phyloP scores from a whole-genome alignment of 768 basidiomycete species.

The Naganishia antarctica region DNA sequence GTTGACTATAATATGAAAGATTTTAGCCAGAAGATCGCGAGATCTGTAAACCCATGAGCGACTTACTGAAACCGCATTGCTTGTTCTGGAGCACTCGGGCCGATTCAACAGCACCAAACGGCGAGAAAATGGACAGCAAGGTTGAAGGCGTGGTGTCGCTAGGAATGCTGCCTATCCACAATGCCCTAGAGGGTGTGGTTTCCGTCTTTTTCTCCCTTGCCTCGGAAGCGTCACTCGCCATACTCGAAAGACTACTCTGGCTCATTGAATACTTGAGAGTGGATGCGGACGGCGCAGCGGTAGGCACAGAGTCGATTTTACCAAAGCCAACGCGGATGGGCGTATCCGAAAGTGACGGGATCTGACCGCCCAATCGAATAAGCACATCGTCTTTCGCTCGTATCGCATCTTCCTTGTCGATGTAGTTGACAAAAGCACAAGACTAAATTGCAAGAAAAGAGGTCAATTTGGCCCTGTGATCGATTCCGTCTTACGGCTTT shows the following conservation, averaged over 20 bases:
- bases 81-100: conserved; percentile 94
- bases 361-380: conserved; percentile 81
- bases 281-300: conserved; percentile 41
- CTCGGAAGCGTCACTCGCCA: conserved; percentile 22
- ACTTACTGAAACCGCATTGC: conserved; percentile 85
- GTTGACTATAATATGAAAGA: conserved; percentile 61
- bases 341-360: conserved; percentile 80
- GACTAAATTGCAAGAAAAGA: no score
- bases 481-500: no score
- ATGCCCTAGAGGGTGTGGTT: conserved; percentile 86
- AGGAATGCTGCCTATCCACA: conserved; percentile 98
- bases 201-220: conserved; percentile 53
- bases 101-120: conserved; percentile 95
- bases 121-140: conserved; percentile 90
- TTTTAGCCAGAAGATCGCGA: not conserved
- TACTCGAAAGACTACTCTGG: conserved; percentile 27
- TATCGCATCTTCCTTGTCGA: conserved; percentile 90
- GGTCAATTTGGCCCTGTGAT: no score
- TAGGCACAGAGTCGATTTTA: conserved; percentile 92
- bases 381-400: conserved; percentile 96
- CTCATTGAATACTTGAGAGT: conserved; percentile 29
- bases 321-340: conserved; percentile 97
- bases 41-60: no score
- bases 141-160: conserved; percentile 90
- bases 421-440: conserved; percentile 98